Evolutionary conservation across 2,329 filamentous ascomycete species (phyloP).

Genomic region (Byssothecium circinans): DNA sequence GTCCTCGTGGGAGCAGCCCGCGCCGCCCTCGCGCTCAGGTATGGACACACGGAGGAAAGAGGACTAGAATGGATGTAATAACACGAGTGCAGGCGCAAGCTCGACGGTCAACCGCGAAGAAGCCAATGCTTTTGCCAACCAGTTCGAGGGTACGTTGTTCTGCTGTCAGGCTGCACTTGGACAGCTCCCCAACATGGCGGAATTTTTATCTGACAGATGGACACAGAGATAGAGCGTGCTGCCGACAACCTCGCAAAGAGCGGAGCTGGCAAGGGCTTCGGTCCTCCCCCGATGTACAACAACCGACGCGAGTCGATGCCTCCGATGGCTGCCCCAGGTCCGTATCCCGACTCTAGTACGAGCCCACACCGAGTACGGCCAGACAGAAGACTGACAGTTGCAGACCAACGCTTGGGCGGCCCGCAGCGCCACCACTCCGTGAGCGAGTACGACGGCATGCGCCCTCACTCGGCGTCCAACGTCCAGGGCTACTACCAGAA

Average conservation of each 20-base stretch:
- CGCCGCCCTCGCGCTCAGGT: slow-evolving; percentile 73
- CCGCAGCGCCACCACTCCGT: slow-evolving; percentile 79
- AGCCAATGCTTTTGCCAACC: slow-evolving; percentile 75
- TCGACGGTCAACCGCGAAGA: slow-evolving; percentile 71
- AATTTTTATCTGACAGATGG: slow-evolving; percentile 15
- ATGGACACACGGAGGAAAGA: slow-evolving; percentile 37
- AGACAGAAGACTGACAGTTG: slow-evolving; percentile 16
- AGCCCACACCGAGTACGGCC: neutral
- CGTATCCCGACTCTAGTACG: slow-evolving; percentile 63
- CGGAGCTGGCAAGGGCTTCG: slow-evolving; percentile 76
- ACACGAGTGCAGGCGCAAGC: slow-evolving; percentile 64
- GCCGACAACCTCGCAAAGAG: slow-evolving; percentile 96
- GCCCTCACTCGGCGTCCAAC: slow-evolving; percentile 73
- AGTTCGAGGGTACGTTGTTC: slow-evolving; percentile 78
- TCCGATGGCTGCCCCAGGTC: slow-evolving; percentile 60
- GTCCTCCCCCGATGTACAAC: slow-evolving; percentile 49
- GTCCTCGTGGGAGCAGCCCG: slow-evolving; percentile 72
- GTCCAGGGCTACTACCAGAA: slow-evolving; percentile 92
- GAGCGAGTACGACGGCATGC: slow-evolving; percentile 78
- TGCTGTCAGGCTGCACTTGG: neutral
- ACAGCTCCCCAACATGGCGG: neutral
- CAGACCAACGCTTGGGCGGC: slow-evolving; percentile 69
- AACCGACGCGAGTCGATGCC: slow-evolving; percentile 80
- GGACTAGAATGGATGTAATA: slow-evolving; percentile 18
- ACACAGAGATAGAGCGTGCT: slow-evolving; percentile 87